A percentile compares a stretch with the other conserved stretches of the same genome.
Conservation (phyloP, 2,329 filamentous ascomycete species). For the Verticillium klebahnii region DNA sequence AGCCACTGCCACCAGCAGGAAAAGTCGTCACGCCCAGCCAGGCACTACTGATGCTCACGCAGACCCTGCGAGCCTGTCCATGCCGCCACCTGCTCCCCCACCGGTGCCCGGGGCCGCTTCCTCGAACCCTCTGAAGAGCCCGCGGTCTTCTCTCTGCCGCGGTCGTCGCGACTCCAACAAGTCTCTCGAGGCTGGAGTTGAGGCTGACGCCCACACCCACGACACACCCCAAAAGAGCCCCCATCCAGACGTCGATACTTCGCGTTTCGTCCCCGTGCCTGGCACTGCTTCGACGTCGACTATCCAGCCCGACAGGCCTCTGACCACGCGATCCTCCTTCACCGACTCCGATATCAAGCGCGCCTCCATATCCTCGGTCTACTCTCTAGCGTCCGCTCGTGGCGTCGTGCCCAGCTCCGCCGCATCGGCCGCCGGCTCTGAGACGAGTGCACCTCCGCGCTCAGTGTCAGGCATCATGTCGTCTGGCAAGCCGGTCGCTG, state of each 20-base stretch:
- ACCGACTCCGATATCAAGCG: conserved; percentile 56
- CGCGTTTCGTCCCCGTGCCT: not conserved
- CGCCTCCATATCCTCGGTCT: conserved; percentile 68
- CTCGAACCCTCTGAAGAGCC: conserved; percentile 34
- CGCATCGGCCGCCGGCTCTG: conserved; percentile 49
- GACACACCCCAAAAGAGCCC: conserved; percentile 12
- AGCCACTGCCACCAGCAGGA: conserved; percentile 38
- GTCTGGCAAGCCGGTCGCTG: conserved; percentile 32
- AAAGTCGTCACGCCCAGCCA: conserved; percentile 55
- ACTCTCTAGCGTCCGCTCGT: conserved; percentile 61
- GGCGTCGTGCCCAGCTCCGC: conserved; percentile 44
- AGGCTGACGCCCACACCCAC: conserved; percentile 32
- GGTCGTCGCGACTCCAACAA: conserved; percentile 37
- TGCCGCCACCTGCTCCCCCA: conserved; percentile 45
- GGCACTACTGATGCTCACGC: conserved; percentile 53
- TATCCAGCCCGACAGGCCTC: conserved; percentile 26
- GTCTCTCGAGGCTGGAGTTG: conserved; percentile 33
- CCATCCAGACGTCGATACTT: not conserved
- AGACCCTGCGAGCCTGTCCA: conserved; percentile 58
- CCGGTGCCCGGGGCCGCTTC: conserved; percentile 10
- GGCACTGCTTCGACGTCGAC: conserved; percentile 21
- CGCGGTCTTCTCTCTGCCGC: conserved; percentile 35
- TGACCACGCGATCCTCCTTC: conserved; percentile 40
- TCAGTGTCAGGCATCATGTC: conserved; percentile 42
- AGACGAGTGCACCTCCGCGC: conserved; percentile 36